These are phyloP conservation scores for Zoysia pacifica DNA, from an alignment of 176 grass and related monocot genomes.

Conservation along the genomic window DNA sequence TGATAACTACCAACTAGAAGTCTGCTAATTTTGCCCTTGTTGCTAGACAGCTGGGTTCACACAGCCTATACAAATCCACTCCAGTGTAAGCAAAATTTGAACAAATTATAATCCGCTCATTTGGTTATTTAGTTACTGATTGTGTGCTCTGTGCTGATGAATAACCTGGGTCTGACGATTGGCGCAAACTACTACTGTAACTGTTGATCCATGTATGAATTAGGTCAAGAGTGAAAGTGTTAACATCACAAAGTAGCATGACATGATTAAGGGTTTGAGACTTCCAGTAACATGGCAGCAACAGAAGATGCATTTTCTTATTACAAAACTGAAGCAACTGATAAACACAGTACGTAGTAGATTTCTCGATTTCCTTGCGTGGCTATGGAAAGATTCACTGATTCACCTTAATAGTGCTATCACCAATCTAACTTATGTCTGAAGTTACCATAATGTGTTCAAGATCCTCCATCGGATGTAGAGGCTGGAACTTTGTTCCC, in stretches of 20 bases:
- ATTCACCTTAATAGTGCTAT: conserved; percentile 9
- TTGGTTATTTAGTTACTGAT: conserved; percentile 1
- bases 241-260: background rate
- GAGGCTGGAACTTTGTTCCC: no score
- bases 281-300: background rate
- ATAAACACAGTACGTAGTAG: no score
- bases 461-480: no score
- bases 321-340: no score
- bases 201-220: background rate
- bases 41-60: background rate
- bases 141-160: background rate
- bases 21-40: background rate
- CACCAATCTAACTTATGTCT: conserved; percentile 45
- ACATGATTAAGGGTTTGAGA: background rate
- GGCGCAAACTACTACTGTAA: background rate
- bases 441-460: conserved; percentile 43
- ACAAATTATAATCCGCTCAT: background rate
- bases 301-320: no score
- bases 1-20: background rate
- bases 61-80: background rate
- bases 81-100: background rate
- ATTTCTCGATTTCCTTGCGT: no score
- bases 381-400: background rate
- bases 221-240: background rate
- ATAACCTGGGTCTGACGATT: background rate